Evolutionary conservation across 2,329 filamentous ascomycete genomes (phyloP).

Genomic region (Conoideocrella luteorostrata): DNA sequence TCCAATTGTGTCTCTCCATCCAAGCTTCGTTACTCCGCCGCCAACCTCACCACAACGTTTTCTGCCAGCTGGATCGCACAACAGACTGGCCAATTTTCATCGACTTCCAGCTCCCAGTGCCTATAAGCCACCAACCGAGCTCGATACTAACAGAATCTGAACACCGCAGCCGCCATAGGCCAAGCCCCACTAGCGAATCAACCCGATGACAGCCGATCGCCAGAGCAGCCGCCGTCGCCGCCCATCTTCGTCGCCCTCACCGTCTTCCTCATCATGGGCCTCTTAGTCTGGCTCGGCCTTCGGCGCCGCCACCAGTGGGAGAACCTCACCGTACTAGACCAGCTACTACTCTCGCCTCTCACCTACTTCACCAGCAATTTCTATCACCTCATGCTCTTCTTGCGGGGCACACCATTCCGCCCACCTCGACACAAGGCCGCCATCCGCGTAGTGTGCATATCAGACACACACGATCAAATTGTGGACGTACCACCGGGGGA

Average conservation of each 20-base stretch:
- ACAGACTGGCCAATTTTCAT: too few relatives aligned
- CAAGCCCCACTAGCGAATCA: background rate
- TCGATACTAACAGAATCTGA: too few relatives aligned
- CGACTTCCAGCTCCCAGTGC: too few relatives aligned
- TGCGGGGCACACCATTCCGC: slow-evolving; percentile 60
- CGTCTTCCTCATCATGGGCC: slow-evolving; percentile 29
- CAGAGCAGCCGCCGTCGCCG: background rate
- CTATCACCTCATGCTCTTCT: slow-evolving; percentile 57
- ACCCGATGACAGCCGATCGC: background rate
- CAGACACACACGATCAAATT: slow-evolving; percentile 73
- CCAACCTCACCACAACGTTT: too few relatives aligned
- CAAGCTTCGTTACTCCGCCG: too few relatives aligned
- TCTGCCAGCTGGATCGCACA: too few relatives aligned
- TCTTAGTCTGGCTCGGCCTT: slow-evolving; percentile 39
- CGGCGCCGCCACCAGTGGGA: slow-evolving; percentile 43
- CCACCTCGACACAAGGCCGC: slow-evolving; percentile 48
- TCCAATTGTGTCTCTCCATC: too few relatives aligned
- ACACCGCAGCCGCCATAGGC: too few relatives aligned
- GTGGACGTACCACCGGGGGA: slow-evolving; percentile 66
- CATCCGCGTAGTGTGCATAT: slow-evolving; percentile 79
- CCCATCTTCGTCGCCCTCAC: background rate
- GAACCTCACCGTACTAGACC: slow-evolving; percentile 49
- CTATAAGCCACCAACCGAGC: too few relatives aligned
- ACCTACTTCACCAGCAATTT: slow-evolving; percentile 54
- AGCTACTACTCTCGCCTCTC: slow-evolving; percentile 62